Percentiles rank a stretch among this genome's conserved stretches.
Evolutionary conservation across 2,329 filamentous ascomycete species (phyloP).

Genomic region (Sphaerulina populicola): DNA sequence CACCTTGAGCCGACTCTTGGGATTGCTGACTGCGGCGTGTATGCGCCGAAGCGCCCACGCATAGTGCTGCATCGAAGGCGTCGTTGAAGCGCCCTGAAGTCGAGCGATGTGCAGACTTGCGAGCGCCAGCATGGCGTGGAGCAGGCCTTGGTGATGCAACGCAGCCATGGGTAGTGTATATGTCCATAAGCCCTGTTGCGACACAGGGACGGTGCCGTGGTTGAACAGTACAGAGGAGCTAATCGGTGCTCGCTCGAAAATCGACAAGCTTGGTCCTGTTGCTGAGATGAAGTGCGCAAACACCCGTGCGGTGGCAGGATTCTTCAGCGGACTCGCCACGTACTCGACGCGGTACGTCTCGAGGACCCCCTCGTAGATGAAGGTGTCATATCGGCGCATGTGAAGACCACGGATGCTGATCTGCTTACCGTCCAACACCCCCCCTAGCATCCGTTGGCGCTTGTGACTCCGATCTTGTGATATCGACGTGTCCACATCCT

Average conservation of each 20-base stretch:
- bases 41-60: conserved; percentile 74
- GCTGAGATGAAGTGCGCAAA: conserved; percentile 90
- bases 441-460: conserved; percentile 21
- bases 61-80: conserved; percentile 84
- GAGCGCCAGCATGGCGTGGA: conserved; percentile 84
- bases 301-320: conserved; percentile 68
- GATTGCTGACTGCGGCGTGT: conserved; percentile 63
- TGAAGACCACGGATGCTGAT: conserved; percentile 25
- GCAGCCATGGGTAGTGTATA: conserved; percentile 78
- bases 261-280: conserved; percentile 74
- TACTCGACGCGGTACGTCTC: conserved; percentile 41
- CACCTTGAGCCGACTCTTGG: conserved; percentile 60
- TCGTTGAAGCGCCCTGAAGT: conserved; percentile 63
- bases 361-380: conserved; percentile 42
- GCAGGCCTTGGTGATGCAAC: conserved; percentile 71
- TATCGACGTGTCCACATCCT: conserved; percentile 24
- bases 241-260: conserved; percentile 74
- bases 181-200: conserved; percentile 55
- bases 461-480: conserved; percentile 13
- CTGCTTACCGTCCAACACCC: conserved; percentile 26
- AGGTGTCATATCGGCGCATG: conserved; percentile 39
- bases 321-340: conserved; percentile 59
- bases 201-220: conserved; percentile 52
- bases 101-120: conserved; percentile 82
- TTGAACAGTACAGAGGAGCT: conserved; percentile 61